Base-by-base conservation (phyloP, 805 yeast species). In the Citeromyces matritensis region DNA sequence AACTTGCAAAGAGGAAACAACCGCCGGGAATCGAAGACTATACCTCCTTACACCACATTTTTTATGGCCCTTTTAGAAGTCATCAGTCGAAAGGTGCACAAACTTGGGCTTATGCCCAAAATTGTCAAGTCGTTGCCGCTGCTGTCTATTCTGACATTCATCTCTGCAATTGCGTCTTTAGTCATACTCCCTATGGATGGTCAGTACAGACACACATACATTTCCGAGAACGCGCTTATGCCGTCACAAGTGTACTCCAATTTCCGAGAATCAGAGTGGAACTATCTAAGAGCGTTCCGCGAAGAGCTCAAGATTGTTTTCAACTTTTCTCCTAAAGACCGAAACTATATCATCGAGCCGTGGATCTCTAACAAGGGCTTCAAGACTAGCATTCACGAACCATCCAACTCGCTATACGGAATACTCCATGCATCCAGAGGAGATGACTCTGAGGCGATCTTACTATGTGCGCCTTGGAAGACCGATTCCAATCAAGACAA, bases 201-300 rank as follows among this genome's bases (percentile, higher is more conserved):
- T 13, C 83, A 82, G 46, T 83, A 59, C 49, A 61, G 96, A 34
- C 55, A 63, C 39, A 84, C 95, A 2, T 91, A 91, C 50, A 79
- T 86, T 9, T 79, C 94, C 6, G 99, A 91, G 48, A 91, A 91
- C 53, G 99, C 99, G 23, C 60, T 91, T 49, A 75, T 91, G 82
- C 96, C 99, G 6, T 86, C 94, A 1, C 97, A 91, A 50, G 97
- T 91, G 3, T 76, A 77, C 42, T 75, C 93, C 15, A 85, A 84
- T 48, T 91, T 82, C 50, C 65, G 96, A 34, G 97, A 88, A 46
- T 72, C 84, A 26, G 97, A 91, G 49, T 91, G 97, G 96, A 83
- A 86, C 44, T 60, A 80, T 34, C 69, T 84, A 23, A 61, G 97
- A 35, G 98, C 95, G 0, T 84, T 76, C 47, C 65, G 95, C 37